Conservation (phyloP, 331 rosid species). For the Acacia concinna region DNA sequence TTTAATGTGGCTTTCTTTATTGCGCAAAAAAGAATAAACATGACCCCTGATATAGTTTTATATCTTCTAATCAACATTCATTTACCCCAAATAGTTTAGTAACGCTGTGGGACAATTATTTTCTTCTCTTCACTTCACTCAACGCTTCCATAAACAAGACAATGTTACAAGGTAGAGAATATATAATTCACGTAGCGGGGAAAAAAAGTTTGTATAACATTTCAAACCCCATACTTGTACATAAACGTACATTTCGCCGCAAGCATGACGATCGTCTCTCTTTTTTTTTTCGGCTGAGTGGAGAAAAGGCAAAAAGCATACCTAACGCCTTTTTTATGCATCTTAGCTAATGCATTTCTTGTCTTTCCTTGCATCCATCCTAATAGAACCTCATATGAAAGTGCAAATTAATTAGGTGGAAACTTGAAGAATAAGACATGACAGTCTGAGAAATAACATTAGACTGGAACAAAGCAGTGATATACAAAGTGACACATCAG, state of each 20-base stretch:
- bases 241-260: background rate
- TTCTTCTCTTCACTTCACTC: too few species aligned
- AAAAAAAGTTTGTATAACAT: too few species aligned
- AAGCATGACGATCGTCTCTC: background rate
- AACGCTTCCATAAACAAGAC: too few species aligned
- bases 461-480: background rate
- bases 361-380: background rate
- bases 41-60: too few species aligned
- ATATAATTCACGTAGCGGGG: too few species aligned
- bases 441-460: background rate
- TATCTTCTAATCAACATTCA: too few species aligned
- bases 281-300: background rate
- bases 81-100: too few species aligned
- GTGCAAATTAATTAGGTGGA: background rate
- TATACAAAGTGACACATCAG: constrained; percentile 14
- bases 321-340: background rate
- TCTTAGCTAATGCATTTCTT: background rate
- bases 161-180: too few species aligned
- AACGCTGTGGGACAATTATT: too few species aligned
- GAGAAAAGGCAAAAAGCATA: background rate
- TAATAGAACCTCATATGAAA: background rate
- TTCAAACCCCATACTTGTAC: background rate
- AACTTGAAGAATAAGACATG: background rate
- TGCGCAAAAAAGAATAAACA: too few species aligned
- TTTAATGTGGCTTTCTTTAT: too few species aligned